Evolutionary conservation across 352 stramenopile species (phyloP), one percentile per base, ranked within the genome.

Genomic region (Thraustochytrium striatum): DNA sequence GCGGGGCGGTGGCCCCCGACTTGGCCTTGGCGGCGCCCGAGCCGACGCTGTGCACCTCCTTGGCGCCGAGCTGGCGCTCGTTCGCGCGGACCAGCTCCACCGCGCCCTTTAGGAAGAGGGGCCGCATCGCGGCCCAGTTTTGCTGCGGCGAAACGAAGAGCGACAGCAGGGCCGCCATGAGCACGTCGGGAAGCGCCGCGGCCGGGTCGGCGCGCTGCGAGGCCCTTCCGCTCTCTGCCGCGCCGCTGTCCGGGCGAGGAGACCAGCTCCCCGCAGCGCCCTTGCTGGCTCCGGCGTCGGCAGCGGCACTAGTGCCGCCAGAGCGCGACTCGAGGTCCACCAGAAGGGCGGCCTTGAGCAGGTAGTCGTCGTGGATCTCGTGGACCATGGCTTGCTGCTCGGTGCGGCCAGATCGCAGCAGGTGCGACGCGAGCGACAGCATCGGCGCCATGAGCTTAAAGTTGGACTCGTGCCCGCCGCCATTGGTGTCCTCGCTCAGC

Each of bases 381-480:
- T 3, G 32, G n/a, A 75, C 33, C 1, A 38, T 5, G 5, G 1
- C 19, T 9, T 32, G 44, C 36, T 75, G 41, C 41, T 28, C 25
- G 25, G 30, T 3, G 7, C 32, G 44, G 9, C 52, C 65, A 25
- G 16, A 36, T 8, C 9, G 30, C 19, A 75, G 65, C 8, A 75
- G 65, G 36, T 75, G 65, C 21, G 28, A n/a, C 5, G 13, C 39
- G 41, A 75, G 65, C 19, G 65, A 72, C 16, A 75, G n/a, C 8
- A 75, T 21, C 19, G 65, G 65, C 1, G 68, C 52, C 25, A 85
- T 39, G 33, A 85, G 73, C 73, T 85, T 83, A 7, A 85, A 65
- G 69, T 85, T 85, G 68, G 73, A 84, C 44, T 72, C 52, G 38
- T 78, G 53, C 3, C 81, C 78, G 1, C 82, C 82, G n/a, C 82